Evolutionary conservation across 2,329 filamentous ascomycete genomes (phyloP).

Genomic region (Septoria petroselini): DNA sequence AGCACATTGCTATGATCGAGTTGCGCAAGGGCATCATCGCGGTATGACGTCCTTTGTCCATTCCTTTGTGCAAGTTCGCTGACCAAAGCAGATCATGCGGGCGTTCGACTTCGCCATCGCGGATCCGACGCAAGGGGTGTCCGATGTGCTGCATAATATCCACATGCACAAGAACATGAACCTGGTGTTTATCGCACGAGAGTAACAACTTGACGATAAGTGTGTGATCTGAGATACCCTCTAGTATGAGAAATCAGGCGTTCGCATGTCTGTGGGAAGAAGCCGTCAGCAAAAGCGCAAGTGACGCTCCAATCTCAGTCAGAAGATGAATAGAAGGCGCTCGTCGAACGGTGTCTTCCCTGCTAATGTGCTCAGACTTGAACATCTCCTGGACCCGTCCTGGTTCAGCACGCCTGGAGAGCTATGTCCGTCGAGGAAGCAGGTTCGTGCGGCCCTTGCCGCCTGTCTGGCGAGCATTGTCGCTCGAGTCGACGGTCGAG

Average conservation of each 20-base stretch:
- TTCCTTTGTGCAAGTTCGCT: not conserved
- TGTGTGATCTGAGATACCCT: not conserved
- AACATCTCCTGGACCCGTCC: too few species aligned
- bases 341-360: too few species aligned
- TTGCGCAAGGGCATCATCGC: conserved; percentile 50
- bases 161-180: conserved; percentile 25
- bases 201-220: conserved; percentile 4
- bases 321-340: too few species aligned
- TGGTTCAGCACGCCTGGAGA: too few species aligned
- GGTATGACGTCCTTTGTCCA: conserved; percentile 36
- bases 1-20: conserved; percentile 50
- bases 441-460: too few species aligned
- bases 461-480: too few species aligned
- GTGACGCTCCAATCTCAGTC: too few species aligned
- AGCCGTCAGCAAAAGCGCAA: too few species aligned
- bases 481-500: too few species aligned
- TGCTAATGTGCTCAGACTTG: too few species aligned
- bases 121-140: conserved; percentile 24
- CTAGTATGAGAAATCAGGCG: not conserved
- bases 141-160: conserved; percentile 20
- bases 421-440: too few species aligned
- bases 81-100: conserved; percentile 21
- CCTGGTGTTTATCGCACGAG: conserved; percentile 15
- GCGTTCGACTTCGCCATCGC: conserved; percentile 25
- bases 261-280: too few species aligned